phyloP scores from a whole-genome alignment of 2,329 filamentous ascomycete species.

The Daldinia sp. region DNA sequence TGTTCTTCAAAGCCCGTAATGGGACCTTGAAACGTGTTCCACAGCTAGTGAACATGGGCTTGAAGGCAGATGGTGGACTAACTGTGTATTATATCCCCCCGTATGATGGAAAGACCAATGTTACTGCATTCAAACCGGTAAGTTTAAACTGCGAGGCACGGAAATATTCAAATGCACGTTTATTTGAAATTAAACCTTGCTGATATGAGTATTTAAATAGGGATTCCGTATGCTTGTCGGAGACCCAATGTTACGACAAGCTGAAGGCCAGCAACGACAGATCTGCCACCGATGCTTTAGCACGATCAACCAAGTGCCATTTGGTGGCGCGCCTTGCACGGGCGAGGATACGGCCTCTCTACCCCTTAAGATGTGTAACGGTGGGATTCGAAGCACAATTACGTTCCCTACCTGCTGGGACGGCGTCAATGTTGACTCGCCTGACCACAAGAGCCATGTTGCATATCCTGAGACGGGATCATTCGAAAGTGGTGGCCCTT shows the following conservation, averaged over 20 bases:
- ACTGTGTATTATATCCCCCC: conserved; percentile 41
- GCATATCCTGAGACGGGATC: conserved; percentile 56
- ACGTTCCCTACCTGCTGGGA: conserved; percentile 64
- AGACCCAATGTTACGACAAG: conserved; percentile 50
- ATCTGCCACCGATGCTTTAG: conserved; percentile 57
- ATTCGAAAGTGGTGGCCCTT: conserved; percentile 37
- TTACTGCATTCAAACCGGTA: conserved; percentile 57
- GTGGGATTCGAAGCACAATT: conserved; percentile 55
- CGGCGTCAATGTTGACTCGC: conserved; percentile 60
- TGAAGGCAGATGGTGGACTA: conserved; percentile 50
- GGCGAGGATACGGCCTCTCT: conserved; percentile 54
- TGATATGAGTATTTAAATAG: conserved; percentile 21
- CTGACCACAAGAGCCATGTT: conserved; percentile 62
- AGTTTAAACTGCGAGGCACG: background rate
- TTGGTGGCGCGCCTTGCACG: conserved; percentile 38
- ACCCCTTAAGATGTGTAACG: conserved; percentile 49
- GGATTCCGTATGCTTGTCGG: conserved; percentile 59
- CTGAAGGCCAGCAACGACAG: conserved; percentile 54
- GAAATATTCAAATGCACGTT: background rate
- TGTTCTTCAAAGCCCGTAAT: conserved; percentile 51
- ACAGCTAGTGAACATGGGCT: conserved; percentile 41
- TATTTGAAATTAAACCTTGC: background rate
- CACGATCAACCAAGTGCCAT: conserved; percentile 48
- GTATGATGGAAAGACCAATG: conserved; percentile 48
- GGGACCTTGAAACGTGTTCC: conserved; percentile 50